These are phyloP conservation scores for Penicillium brevicompactum DNA, from an alignment of 2,329 filamentous ascomycete species.

Conservation along the genomic window DNA sequence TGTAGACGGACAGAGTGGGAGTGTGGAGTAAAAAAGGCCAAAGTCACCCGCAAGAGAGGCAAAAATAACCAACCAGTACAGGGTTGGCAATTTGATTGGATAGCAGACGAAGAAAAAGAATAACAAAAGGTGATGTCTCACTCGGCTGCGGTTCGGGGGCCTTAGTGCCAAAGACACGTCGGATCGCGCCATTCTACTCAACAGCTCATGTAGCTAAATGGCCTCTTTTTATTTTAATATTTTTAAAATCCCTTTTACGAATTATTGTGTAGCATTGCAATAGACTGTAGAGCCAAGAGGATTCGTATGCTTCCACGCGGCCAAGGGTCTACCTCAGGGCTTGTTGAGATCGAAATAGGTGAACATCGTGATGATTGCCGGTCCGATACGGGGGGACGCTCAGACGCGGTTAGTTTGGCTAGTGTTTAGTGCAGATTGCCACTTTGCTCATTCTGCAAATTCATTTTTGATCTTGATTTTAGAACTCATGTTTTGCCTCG, in stretches of 20 bases:
- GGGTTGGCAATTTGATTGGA: neutral
- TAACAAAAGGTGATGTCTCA: constrained; percentile 10
- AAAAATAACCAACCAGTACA: neutral
- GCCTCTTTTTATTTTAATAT: neutral
- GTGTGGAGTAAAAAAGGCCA: neutral
- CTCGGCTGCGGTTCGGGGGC: neutral
- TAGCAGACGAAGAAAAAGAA: neutral
- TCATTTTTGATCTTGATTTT: neutral
- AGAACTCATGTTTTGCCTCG: neutral
- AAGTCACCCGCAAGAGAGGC: neutral
- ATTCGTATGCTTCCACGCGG: constrained; percentile 22
- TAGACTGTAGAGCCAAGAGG: neutral
- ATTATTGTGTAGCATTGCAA: neutral
- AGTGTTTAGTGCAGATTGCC: constrained; percentile 8
- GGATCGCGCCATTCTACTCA: constrained; percentile 1
- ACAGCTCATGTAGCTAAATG: neutral
- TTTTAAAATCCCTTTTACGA: neutral
- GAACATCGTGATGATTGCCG: neutral
- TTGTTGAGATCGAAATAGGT: neutral
- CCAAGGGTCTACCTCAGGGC: constrained; percentile 2
- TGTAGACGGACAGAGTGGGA: neutral
- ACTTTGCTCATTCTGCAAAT: neutral
- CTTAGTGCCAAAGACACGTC: constrained; percentile 8
- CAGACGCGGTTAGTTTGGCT: constrained; percentile 1
- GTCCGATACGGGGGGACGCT: neutral